Conservation (phyloP, 345 rosid species). For the Murraya koenigii region DNA sequence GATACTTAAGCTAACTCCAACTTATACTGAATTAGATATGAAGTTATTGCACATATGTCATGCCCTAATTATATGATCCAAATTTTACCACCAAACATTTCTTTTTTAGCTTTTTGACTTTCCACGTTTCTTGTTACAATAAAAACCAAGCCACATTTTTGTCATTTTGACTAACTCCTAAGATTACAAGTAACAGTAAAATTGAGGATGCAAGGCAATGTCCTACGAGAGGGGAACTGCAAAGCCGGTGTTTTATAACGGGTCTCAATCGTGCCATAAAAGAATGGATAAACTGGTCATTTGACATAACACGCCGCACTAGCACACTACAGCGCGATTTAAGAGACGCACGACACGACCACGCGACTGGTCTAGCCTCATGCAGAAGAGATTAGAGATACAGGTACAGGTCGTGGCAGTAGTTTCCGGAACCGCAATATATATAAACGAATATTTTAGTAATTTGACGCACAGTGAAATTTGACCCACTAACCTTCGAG, state of each 20-base stretch:
- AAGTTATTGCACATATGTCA: too few species aligned
- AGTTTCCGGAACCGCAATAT: neutral
- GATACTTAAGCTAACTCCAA: too few species aligned
- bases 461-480: slow-evolving; percentile 2
- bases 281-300: neutral
- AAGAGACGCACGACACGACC: neutral
- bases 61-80: too few species aligned
- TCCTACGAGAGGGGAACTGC: neutral
- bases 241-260: neutral
- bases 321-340: neutral
- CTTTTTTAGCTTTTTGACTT: too few species aligned
- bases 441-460: slow-evolving; percentile 2
- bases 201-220: neutral
- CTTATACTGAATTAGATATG: too few species aligned
- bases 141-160: neutral
- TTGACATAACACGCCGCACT: neutral
- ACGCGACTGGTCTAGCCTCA: neutral
- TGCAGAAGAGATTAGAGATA: neutral
- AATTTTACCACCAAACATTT: too few species aligned
- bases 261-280: neutral
- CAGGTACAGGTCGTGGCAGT: neutral
- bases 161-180: neutral
- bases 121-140: too few species aligned
- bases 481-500: slow-evolving; percentile 9
- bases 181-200: neutral